A percentile compares a stretch with the other conserved stretches of the same genome.
These are phyloP conservation scores for Astrothelium macrocarpum DNA, from an alignment of 495 filamentous ascomycete genomes.

Conservation along the genomic window DNA sequence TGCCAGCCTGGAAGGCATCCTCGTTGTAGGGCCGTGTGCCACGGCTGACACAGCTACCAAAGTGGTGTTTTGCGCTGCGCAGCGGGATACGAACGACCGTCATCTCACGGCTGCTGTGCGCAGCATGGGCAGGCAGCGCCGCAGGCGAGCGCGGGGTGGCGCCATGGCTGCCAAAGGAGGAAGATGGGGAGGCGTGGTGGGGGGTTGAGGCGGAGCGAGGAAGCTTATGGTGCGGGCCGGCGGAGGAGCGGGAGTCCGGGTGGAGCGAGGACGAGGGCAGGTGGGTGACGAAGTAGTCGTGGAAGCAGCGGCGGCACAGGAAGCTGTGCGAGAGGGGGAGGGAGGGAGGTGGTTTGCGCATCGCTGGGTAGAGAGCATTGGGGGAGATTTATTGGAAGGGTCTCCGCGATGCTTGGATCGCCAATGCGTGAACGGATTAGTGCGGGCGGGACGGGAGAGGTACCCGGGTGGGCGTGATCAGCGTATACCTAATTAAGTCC, in stretches of 20 bases:
- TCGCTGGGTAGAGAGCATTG: not conserved
- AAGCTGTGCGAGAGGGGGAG: not conserved
- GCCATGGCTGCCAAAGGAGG: conserved; percentile 39
- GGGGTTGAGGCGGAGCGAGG: conserved; percentile 76
- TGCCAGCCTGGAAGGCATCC: conserved; percentile 89
- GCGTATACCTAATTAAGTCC: no score
- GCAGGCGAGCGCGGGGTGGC: conserved; percentile 38
- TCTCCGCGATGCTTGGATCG: not conserved
- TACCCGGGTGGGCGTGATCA: no score
- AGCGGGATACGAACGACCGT: conserved; percentile 98
- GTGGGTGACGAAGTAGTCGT: conserved; percentile 95
- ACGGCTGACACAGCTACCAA: conserved; percentile 66
- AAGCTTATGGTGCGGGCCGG: conserved; percentile 66
- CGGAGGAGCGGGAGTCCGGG: conserved; percentile 62
- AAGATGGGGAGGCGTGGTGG: conserved; percentile 50
- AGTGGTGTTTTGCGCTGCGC: conserved; percentile 90
- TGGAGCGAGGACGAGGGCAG: conserved; percentile 87
- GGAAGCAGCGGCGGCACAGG: conserved; percentile 52
- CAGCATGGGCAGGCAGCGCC: conserved; percentile 16
- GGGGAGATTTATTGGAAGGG: not conserved
- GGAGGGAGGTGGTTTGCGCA: not conserved
- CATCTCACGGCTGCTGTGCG: conserved; percentile 52
- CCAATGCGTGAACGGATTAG: not conserved
- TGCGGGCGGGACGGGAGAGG: not conserved
- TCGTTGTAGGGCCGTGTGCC: conserved; percentile 83